Conservation (phyloP, 352 stramenopile species). For the Phytophthora idaei region DNA sequence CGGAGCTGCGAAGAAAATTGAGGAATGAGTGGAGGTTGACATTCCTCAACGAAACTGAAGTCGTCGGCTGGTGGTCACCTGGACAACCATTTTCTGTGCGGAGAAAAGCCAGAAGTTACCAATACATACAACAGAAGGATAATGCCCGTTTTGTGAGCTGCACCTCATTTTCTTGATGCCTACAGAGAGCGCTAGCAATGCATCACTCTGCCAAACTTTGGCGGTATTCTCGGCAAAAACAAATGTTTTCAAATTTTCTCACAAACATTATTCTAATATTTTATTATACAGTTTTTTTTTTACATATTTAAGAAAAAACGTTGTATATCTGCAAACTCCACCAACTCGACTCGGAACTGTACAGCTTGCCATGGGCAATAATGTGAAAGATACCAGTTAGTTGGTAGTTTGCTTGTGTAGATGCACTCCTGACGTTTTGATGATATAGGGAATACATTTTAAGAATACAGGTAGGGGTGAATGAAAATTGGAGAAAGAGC, state of each 20-base stretch:
- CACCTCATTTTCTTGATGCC: conserved; percentile 15
- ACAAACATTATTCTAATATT: no score
- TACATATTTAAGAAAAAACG: no score
- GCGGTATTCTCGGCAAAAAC: background rate
- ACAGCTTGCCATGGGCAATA: no score
- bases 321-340: no score
- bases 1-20: background rate
- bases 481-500: no score
- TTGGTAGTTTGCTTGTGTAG: no score
- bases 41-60: conserved; percentile 4
- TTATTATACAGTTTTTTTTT: no score
- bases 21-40: conserved; percentile 9
- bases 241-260: conserved; percentile 19
- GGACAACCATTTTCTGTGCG: conserved; percentile 21
- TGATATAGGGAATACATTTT: no score
- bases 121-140: background rate
- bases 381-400: no score
- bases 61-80: background rate
- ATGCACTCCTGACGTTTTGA: no score
- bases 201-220: background rate
- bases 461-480: no score
- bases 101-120: conserved; percentile 6
- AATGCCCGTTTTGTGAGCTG: conserved; percentile 21
- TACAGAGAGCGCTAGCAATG: conserved; percentile 6
- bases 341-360: no score